These are phyloP conservation scores for Diplocarpon mali DNA, from an alignment of 2,329 filamentous ascomycete species.

Conservation along the genomic window DNA sequence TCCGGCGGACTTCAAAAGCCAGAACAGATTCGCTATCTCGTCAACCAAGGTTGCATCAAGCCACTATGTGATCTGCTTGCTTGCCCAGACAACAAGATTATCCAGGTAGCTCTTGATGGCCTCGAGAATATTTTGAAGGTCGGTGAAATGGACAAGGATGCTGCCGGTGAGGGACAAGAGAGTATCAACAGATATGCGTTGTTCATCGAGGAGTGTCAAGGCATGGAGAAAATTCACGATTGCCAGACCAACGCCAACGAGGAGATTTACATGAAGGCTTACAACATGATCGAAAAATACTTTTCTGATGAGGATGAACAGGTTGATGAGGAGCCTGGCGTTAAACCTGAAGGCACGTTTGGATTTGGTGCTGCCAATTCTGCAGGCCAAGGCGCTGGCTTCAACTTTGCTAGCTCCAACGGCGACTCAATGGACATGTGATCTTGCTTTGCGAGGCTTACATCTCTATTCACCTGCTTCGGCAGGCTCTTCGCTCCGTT, in stretches of 20 bases:
- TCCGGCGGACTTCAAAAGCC: constrained; percentile 97
- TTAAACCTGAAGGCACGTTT: constrained; percentile 40
- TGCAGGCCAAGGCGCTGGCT: constrained; percentile 66
- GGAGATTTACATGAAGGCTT: constrained; percentile 99
- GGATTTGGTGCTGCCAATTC: constrained; percentile 59
- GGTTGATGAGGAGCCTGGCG: constrained; percentile 45
- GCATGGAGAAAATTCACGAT: constrained; percentile 99
- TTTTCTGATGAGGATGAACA: constrained; percentile 95
- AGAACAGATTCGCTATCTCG: constrained; percentile 93
- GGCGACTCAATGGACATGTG: constrained; percentile 68
- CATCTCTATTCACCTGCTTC: constrained; percentile 12
- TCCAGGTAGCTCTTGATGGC: constrained; percentile 94
- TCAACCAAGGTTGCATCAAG: constrained; percentile 90
- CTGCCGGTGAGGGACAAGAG: constrained; percentile 61
- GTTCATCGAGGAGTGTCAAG: constrained; percentile 96
- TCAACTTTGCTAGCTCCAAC: constrained; percentile 83
- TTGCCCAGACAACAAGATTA: constrained; percentile 99
- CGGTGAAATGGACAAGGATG: constrained; percentile 95
- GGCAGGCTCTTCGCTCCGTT: constrained; percentile 9
- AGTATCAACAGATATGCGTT: constrained; percentile 93
- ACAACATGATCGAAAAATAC: constrained; percentile 99
- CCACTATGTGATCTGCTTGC: constrained; percentile 88
- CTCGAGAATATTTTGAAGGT: constrained; percentile 99
- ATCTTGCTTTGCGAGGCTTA: constrained; percentile 23
- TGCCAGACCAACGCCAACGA: constrained; percentile 99